These are phyloP conservation scores for Yamadazyma membranifaciens DNA, from an alignment of 1,139 yeast species.

Conservation along the genomic window DNA sequence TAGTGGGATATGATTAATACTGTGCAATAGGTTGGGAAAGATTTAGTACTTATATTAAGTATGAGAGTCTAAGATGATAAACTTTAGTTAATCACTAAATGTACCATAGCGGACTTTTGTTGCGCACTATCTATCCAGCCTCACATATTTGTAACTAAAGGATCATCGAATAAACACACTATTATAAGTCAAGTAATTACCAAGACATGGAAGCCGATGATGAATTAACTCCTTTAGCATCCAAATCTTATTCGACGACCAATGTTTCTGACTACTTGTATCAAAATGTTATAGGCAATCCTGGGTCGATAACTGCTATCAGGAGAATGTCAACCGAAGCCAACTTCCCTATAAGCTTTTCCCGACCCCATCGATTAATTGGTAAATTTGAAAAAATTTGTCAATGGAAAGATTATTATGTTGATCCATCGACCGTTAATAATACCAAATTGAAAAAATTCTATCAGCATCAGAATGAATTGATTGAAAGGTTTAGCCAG, in stretches of 20 bases:
- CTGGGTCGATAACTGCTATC: conserved; percentile 8
- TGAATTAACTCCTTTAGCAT: conserved; percentile 3
- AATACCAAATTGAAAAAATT: conserved; percentile 24
- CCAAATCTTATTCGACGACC: conserved; percentile 3
- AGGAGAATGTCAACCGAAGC: conserved; percentile 8
- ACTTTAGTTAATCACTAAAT: too few relatives aligned
- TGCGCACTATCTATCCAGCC: too few relatives aligned
- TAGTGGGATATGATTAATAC: too few relatives aligned
- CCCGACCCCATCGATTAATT: conserved; percentile 54
- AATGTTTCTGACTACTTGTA: conserved; percentile 5
- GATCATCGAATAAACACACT: too few relatives aligned
- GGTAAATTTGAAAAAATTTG: conserved; percentile 49
- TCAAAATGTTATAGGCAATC: conserved; percentile 5
- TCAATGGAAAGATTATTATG: conserved; percentile 44
- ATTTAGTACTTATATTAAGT: too few relatives aligned
- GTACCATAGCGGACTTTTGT: too few relatives aligned
- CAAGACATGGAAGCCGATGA: conserved; percentile 3
- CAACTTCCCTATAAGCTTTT: conserved; percentile 6
- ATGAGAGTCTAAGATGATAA: too few relatives aligned
- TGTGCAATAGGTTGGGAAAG: too few relatives aligned
- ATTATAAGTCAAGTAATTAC: too few relatives aligned
- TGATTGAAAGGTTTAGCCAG: conserved; percentile 56
- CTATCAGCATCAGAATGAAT: conserved; percentile 54
- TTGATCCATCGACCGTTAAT: conserved; percentile 23
- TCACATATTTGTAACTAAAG: too few relatives aligned